Evolutionary conservation across 1,284 basidiomycete species (phyloP).

Genomic region (Puccinia hordei): DNA sequence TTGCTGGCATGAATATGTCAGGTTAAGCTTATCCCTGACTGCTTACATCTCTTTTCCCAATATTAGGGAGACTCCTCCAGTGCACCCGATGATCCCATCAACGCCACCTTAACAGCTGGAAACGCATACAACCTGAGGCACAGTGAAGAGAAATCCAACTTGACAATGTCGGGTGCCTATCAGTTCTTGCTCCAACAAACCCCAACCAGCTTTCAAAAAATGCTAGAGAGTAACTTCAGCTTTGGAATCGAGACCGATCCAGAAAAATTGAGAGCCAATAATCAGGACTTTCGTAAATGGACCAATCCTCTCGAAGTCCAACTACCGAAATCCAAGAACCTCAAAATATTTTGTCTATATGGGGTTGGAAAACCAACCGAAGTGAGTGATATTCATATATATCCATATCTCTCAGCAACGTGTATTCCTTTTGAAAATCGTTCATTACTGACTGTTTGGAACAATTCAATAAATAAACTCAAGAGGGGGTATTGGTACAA

Average conservation of each 20-base stretch:
- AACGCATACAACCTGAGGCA: constrained; percentile 56
- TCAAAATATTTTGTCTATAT: constrained; percentile 92
- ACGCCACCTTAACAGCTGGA: constrained; percentile 60
- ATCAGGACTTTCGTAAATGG: constrained; percentile 70
- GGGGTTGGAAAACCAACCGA: constrained; percentile 97
- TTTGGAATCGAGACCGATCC: constrained; percentile 84
- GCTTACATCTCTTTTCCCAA: neutral
- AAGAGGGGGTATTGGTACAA: constrained; percentile 52
- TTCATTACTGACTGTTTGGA: constrained; percentile 21
- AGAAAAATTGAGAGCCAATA: constrained; percentile 60
- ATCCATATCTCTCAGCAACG: constrained; percentile 52
- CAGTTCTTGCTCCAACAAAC: constrained; percentile 83
- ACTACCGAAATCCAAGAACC: constrained; percentile 84
- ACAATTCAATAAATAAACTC: neutral
- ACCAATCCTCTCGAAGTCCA: constrained; percentile 89
- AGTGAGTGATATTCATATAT: constrained; percentile 62
- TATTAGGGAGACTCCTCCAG: constrained; percentile 51
- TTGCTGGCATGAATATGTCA: neutral
- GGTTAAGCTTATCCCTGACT: too few relatives aligned
- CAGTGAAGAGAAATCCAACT: constrained; percentile 65
- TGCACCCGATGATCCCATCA: constrained; percentile 75
- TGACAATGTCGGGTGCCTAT: constrained; percentile 77
- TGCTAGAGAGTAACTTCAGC: constrained; percentile 89
- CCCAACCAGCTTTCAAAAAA: constrained; percentile 72
- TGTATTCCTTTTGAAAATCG: neutral